Evolutionary conservation across 2,329 filamentous ascomycete genomes (phyloP).

Genomic region (Fusarium nematophilum): DNA sequence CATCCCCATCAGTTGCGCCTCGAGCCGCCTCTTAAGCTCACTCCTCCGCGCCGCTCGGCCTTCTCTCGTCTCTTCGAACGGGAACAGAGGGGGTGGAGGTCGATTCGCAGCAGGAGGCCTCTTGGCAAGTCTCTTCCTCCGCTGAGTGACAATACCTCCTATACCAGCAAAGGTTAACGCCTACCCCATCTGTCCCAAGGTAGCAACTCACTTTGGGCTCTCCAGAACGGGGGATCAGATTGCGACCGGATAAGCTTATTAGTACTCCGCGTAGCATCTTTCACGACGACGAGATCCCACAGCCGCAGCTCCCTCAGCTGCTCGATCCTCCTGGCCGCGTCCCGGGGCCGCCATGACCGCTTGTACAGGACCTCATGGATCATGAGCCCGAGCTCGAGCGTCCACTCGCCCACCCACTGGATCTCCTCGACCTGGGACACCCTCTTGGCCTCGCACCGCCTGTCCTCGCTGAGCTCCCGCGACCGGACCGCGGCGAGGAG

Average conservation of each 20-base stretch:
- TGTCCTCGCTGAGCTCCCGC: constrained; percentile 20
- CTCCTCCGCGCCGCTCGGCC: neutral
- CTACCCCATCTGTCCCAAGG: neutral
- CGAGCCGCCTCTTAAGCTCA: too few relatives aligned
- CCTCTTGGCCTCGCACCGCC: constrained; percentile 8
- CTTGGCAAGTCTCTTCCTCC: neutral
- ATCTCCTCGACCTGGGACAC: constrained; percentile 39
- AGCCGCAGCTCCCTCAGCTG: constrained; percentile 25
- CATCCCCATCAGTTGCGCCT: too few relatives aligned
- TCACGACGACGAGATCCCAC: constrained; percentile 40
- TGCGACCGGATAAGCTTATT: constrained; percentile 30
- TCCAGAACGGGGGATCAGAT: constrained; percentile 19
- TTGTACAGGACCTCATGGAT: constrained; percentile 32
- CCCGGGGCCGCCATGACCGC: neutral
- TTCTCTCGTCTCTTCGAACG: neutral
- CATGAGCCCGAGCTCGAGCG: constrained; percentile 40
- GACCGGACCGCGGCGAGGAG: constrained; percentile 8
- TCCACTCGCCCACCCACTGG: constrained; percentile 44
- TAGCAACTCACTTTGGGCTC: constrained; percentile 9
- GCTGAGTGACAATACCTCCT: constrained; percentile 11
- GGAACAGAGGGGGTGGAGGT: constrained; percentile 23
- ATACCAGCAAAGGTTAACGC: constrained; percentile 13
- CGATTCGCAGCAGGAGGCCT: neutral
- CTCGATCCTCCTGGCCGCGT: constrained; percentile 21
- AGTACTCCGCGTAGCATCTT: constrained; percentile 28